Evolutionary conservation across 2,329 filamentous ascomycete species (phyloP), one percentile per base, ranked within the genome.

Genomic region (Akanthomyces dipterigenus): DNA sequence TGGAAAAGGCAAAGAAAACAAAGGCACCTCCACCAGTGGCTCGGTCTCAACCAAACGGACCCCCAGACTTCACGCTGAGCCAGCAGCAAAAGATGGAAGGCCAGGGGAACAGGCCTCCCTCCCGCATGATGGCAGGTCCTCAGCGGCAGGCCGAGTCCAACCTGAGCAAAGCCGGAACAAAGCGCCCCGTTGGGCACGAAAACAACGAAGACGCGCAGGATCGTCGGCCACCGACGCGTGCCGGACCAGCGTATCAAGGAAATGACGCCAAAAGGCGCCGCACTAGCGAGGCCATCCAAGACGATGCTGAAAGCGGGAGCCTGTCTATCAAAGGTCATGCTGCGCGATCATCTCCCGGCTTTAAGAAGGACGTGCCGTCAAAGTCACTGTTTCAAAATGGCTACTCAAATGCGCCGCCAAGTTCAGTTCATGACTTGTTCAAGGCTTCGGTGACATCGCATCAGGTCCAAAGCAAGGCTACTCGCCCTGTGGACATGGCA

Each of bases 401-500:
- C 51, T 90, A 90, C 69, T 75, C 80, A 48, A 83, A 80, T 68
- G 83, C 80, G 4, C 80, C 86, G 1, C 79, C 82, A 46, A 78
- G 76, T 60, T 75, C 78, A 67, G 74, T 82, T 67, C 75, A 81
- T 70, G 78, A 84, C 67, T 74, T 89, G 61, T 88, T 88, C 79
- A 89, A 88, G 74, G 77, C 83, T 8, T 85, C 84, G 0, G 81
- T 88, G 55, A 86, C 84, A 16, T 79, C 81, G 22, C 89, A 91
- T 68, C 87, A 90, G 65, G 82, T 85, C 65, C 84, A 89, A 42
- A 75, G 77, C 56, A 87, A 88, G 71, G 76, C 82, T 3, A 81
- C 78, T 1, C 87, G 92, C 68, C 89, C 89, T 2, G 78, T 92
- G 69, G 91, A 95, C 67, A 92, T 93, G 85, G 85, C 88, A n/a